phyloP scores from a whole-genome alignment of 2,329 filamentous ascomycete species.

The Nannizziopsis barbatae region DNA sequence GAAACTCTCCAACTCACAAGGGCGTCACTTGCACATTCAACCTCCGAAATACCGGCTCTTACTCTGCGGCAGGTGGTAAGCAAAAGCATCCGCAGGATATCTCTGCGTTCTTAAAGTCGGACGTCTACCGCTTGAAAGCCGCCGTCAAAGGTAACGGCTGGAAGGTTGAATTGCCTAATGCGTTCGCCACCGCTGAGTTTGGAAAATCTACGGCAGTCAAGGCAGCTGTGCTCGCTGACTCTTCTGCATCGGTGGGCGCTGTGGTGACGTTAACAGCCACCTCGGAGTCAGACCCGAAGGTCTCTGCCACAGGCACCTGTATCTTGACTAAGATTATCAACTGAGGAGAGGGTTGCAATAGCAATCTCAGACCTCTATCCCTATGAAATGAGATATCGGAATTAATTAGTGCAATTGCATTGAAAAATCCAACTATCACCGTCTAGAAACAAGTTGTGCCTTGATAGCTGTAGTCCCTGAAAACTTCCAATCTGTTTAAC shows the following conservation, averaged over 20 bases:
- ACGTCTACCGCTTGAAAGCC: constrained; percentile 17
- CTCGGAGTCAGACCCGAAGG: constrained; percentile 14
- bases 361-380: no score
- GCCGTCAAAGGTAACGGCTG: constrained; percentile 14
- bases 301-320: constrained; percentile 11
- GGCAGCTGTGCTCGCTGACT: constrained; percentile 14
- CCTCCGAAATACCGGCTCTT: constrained; percentile 13
- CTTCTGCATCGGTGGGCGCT: constrained; percentile 1
- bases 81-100: constrained; percentile 14
- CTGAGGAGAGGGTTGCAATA: background rate
- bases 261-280: constrained; percentile 13
- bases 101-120: constrained; percentile 12
- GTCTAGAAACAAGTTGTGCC: no score
- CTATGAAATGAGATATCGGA: no score
- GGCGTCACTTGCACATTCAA: constrained; percentile 16
- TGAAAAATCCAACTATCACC: no score
- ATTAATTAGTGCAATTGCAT: no score
- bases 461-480: no score
- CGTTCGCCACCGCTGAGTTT: constrained; percentile 12
- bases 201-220: constrained; percentile 13
- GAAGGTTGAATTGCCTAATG: constrained; percentile 16
- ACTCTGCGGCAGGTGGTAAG: constrained; percentile 6
- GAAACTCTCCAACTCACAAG: constrained; percentile 10
- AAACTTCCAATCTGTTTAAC: no score
- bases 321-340: constrained; percentile 10